Percentiles rank a stretch among this genome's conserved stretches.
phyloP scores from a whole-genome alignment of 768 basidiomycete species.

The Boletellus ananas region DNA sequence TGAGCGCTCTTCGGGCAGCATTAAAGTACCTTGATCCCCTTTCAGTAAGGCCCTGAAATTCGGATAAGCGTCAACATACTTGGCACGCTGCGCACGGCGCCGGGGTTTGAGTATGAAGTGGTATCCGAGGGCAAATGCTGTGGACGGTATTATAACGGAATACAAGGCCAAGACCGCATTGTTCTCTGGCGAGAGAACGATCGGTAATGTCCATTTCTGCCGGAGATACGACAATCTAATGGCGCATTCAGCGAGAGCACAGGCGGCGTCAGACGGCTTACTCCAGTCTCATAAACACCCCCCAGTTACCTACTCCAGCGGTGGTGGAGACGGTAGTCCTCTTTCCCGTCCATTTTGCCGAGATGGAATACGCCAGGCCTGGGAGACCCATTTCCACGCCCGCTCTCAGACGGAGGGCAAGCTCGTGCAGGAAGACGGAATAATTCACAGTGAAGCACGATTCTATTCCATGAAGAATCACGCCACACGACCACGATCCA shows the following conservation, averaged over 20 bases:
- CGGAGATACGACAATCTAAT: slow-evolving; percentile 52
- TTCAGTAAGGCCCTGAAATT: slow-evolving; percentile 15
- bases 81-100: slow-evolving; percentile 47
- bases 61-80: slow-evolving; percentile 37
- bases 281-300: slow-evolving; percentile 55
- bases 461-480: slow-evolving; percentile 44
- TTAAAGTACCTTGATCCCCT: slow-evolving; percentile 54
- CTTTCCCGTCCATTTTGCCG: slow-evolving; percentile 49
- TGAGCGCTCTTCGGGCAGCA: slow-evolving; percentile 55
- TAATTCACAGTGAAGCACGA: slow-evolving; percentile 51
- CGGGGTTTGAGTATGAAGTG: slow-evolving; percentile 55
- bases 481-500: slow-evolving; percentile 46
- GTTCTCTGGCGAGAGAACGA: slow-evolving; percentile 50
- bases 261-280: slow-evolving; percentile 26
- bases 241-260: slow-evolving; percentile 13
- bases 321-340: slow-evolving; percentile 41
- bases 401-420: slow-evolving; percentile 50
- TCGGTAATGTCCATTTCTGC: slow-evolving; percentile 55
- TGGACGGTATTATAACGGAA: slow-evolving; percentile 53
- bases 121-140: slow-evolving; percentile 50
- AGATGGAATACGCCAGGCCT: slow-evolving; percentile 42
- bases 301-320: slow-evolving; percentile 42
- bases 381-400: slow-evolving; percentile 46
- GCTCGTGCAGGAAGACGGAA: slow-evolving; percentile 50
- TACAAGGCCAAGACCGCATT: slow-evolving; percentile 47